Evolutionary conservation across 306 rosid genomes (phyloP).

Genomic region (Begonia fuchsioides): DNA sequence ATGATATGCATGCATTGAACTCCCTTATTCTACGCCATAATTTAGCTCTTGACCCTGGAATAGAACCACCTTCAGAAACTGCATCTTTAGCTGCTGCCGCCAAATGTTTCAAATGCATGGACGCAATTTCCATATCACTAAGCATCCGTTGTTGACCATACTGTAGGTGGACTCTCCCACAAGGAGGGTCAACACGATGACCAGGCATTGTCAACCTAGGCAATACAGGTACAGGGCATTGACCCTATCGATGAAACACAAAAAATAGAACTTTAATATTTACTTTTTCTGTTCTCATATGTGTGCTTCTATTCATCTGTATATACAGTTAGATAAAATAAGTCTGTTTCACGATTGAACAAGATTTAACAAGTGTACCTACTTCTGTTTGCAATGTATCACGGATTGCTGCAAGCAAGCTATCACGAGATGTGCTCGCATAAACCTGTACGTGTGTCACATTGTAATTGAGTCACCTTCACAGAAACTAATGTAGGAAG

Average conservation of each 20-base stretch:
- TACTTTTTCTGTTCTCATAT: neutral
- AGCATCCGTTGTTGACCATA: conserved; percentile 43
- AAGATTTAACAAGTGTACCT: conserved; percentile 47
- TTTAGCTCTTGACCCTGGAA: conserved; percentile 99
- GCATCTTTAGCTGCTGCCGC: conserved; percentile 97
- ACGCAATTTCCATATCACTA: conserved; percentile 65
- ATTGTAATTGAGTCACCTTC: conserved; percentile 18
- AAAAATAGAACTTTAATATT: neutral
- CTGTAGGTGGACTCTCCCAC: conserved; percentile 82
- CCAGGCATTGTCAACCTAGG: conserved; percentile 99
- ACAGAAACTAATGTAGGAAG: conserved; percentile 23
- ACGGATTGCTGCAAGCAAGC: conserved; percentile 88
- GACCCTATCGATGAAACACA: conserved; percentile 32
- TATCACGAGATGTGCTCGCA: conserved; percentile 97
- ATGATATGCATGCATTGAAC: conserved; percentile 93
- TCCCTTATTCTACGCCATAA: conserved; percentile 99
- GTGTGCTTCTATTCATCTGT: no score
- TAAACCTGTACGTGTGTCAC: conserved; percentile 92
- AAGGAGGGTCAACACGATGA: conserved; percentile 92
- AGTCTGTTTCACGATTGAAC: conserved; percentile 7
- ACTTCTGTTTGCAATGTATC: conserved; percentile 94
- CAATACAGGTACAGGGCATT: conserved; percentile 77
- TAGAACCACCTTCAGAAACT: conserved; percentile 97
- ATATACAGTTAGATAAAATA: no score
- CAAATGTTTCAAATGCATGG: conserved; percentile 84